Base-by-base conservation (phyloP, 768 basidiomycete genomes). In the Gelatoporia subvermispora region DNA sequence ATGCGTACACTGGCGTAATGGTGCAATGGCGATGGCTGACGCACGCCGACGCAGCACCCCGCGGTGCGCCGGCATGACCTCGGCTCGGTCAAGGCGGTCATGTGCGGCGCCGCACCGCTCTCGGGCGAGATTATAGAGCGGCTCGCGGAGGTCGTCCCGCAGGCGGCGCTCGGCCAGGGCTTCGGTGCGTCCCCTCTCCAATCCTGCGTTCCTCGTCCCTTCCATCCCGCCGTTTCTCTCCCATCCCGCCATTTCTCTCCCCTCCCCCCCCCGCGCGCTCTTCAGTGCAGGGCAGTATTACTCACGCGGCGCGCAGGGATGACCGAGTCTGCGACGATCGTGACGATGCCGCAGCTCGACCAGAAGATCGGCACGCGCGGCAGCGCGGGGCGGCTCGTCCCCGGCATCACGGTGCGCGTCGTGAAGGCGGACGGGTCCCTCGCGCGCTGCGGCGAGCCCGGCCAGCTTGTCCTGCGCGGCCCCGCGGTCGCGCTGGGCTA, bases 271-370 rank as follows among this genome's bases (percentile, higher is more conserved):
- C n/a, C n/a, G n/a, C n/a, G n/a, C n/a, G n/a, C n/a, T n/a, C n/a
- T n/a, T n/a, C n/a, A n/a, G n/a, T n/a, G n/a, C n/a, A n/a, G n/a
- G n/a, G n/a, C n/a, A n/a, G n/a, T n/a, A 10, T 18, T 18, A 10
- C 44, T 37, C n/a, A n/a, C n/a, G n/a, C n/a, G n/a, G n/a, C n/a
- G n/a, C n/a, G n/a, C n/a, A 85, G 84, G 84, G 8, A 75, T 83
- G 76, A 86, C 85, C 0, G 85, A 88, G 59, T 74, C 79, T 0
- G 72, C 72, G 46, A 79, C 80, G 1, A 71, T 75, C 5, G 69
- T 74, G 4, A 62, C 71, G 13, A 73, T 78, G 67, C 77, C 74
- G 63, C 64, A 76, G 16, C 65, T 75, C 7, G 67, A 70, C 2
- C 55, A 65, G 28, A 76, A 73, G 50, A 60, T 78, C 24, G 81